Evolutionary conservation across 2,329 filamentous ascomycete species (phyloP), one percentile per base, ranked within the genome.

Genomic region (Mollisia scopiformis): DNA sequence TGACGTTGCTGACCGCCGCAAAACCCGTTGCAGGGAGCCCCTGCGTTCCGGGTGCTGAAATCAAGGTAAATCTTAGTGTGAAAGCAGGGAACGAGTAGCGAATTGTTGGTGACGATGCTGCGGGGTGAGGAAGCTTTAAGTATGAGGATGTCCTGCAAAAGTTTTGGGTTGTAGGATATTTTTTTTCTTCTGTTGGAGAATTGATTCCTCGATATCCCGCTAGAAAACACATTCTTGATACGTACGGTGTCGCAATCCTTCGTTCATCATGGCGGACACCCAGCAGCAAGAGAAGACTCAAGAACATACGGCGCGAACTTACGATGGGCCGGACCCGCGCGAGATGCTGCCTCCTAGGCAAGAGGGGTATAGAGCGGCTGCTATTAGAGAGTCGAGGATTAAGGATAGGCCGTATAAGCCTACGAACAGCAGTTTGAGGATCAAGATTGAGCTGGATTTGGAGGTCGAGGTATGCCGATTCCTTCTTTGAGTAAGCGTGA

Each of bases 371-470:
- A 35, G 64, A 21, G 43, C 57, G 13, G 57, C 62, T 21, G 63
- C 62, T 14, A 66, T 70, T 16, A 49, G 68, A 6, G 66, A 76
- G 62, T 74, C 72, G 5, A 70, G 74, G 53, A 75, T 76, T 54
- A 69, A 73, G 47, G 74, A 76, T 60, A 67, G 74, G 4, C 74
- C 73, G 7, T 33, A 63, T 11, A 71, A 71, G 49, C 67, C 71
- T 16, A 71, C 69, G 63, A 72, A 72, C 51, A 73, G 71, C 62
- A 71, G 68, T 5, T 63, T 76, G 65, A 75, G 74, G 62, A 74
- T 76, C 58, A 75, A 75, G 69, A 75, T 76, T 62, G 74, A 76
- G 66, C 51, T 76, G 59, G 74, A 76, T 67, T 67, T 69, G 53
- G 70, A 71, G 60, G 69, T 71, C 55, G 68, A 75, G 72, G 72